These are phyloP conservation scores for Schizophyllum amplum DNA, from an alignment of 1,284 basidiomycete species.

Conservation along the genomic window DNA sequence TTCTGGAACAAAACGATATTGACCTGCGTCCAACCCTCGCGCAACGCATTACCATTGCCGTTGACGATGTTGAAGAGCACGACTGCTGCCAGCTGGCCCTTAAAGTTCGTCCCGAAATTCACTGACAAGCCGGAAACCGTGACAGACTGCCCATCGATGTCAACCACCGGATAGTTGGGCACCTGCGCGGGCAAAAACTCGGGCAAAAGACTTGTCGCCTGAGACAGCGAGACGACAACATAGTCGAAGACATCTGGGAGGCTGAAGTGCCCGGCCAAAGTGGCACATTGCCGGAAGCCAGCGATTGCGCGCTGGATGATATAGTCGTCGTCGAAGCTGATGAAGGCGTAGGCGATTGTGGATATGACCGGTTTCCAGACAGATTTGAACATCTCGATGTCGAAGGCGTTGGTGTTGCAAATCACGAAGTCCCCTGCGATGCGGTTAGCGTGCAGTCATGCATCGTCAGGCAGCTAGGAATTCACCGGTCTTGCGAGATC, in stretches of 20 bases:
- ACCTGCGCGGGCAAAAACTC: conserved; percentile 67
- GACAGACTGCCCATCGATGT: conserved; percentile 84
- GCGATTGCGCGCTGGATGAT: conserved; percentile 92
- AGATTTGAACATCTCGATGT: conserved; percentile 87
- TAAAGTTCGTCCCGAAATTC: conserved; percentile 92
- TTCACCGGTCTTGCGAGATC: conserved; percentile 75
- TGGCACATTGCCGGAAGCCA: conserved; percentile 94
- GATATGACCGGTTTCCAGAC: conserved; percentile 92
- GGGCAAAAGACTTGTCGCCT: conserved; percentile 77
- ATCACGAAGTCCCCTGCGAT: conserved; percentile 65
- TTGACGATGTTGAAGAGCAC: conserved; percentile 98
- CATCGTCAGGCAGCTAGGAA: conserved; percentile 5
- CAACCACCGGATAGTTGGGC: conserved; percentile 83
- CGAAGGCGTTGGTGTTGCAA: conserved; percentile 76
- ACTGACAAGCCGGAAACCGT: conserved; percentile 92
- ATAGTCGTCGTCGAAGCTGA: conserved; percentile 93
- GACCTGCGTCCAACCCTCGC: conserved; percentile 91
- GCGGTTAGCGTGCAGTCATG: conserved; percentile 5
- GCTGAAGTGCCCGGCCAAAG: conserved; percentile 82
- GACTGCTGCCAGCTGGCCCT: conserved; percentile 93
- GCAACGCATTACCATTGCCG: conserved; percentile 90
- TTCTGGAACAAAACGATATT: conserved; percentile 11
- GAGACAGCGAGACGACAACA: conserved; percentile 87
- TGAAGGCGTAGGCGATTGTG: conserved; percentile 89
- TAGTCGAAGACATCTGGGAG: conserved; percentile 96